Evolutionary conservation across 208 protist genomes (phyloP).

Genomic region (Phytomonas sp.): DNA sequence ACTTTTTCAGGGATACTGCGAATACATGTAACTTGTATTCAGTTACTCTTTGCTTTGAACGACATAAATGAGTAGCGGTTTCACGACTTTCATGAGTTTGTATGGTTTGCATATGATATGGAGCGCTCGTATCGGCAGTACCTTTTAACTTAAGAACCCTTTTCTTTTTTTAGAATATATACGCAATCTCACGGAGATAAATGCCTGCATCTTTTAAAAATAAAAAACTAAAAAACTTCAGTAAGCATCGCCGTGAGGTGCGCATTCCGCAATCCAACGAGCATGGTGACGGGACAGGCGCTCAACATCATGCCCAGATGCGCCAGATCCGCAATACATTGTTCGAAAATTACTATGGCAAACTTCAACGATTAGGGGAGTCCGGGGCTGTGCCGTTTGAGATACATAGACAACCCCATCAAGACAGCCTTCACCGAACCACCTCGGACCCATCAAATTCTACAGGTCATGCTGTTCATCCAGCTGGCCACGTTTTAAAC

Average conservation of each 20-base stretch:
- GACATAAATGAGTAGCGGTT: neutral
- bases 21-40: neutral
- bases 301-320: constrained; percentile 51
- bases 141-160: neutral
- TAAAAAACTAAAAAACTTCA: constrained; percentile 60
- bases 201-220: constrained; percentile 22
- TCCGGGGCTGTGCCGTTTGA: neutral
- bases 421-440: neutral
- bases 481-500: neutral
- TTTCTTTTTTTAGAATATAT: neutral
- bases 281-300: constrained; percentile 61
- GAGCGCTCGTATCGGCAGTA: neutral
- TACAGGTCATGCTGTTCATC: neutral
- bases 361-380: constrained; percentile 47
- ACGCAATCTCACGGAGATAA: neutral
- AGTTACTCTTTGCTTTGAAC: neutral
- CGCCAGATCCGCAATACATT: constrained; percentile 33
- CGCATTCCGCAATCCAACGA: constrained; percentile 33
- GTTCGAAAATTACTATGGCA: constrained; percentile 63
- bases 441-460: neutral
- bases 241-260: constrained; percentile 51
- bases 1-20: neutral
- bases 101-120: neutral
- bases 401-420: constrained; percentile 11
- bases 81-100: neutral